Evolutionary conservation across 352 stramenopile genomes (phyloP).

Genomic region (Phytophthora tubulina): DNA sequence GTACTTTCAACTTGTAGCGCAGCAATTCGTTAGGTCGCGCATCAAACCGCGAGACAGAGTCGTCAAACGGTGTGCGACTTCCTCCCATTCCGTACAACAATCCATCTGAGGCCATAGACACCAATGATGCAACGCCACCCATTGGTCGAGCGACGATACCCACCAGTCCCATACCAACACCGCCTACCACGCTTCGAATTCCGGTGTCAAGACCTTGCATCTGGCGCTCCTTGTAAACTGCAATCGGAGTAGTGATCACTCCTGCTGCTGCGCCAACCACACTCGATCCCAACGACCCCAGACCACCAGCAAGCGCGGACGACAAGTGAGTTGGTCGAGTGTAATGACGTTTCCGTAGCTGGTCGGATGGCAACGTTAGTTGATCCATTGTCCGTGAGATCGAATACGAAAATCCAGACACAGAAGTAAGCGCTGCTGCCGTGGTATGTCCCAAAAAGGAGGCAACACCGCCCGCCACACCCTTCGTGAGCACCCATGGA

Average conservation of each 20-base stretch:
- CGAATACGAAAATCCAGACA: constrained; percentile 86
- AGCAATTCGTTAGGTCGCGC: constrained; percentile 73
- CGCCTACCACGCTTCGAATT: constrained; percentile 71
- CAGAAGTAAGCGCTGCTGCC: constrained; percentile 70
- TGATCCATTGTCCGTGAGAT: constrained; percentile 87
- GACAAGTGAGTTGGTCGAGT: constrained; percentile 70
- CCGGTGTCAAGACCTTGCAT: constrained; percentile 68
- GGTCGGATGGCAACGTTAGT: constrained; percentile 69
- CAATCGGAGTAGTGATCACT: constrained; percentile 80
- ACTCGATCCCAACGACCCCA: constrained; percentile 78
- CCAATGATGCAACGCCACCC: constrained; percentile 78
- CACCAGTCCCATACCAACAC: constrained; percentile 82
- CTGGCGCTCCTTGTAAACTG: constrained; percentile 75
- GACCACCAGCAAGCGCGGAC: constrained; percentile 66
- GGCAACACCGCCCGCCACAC: constrained; percentile 68
- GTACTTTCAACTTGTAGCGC: constrained; percentile 83
- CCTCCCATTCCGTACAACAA: constrained; percentile 70
- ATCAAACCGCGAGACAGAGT: constrained; percentile 48
- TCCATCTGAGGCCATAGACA: constrained; percentile 82
- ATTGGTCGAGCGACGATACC: constrained; percentile 83
- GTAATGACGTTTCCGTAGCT: constrained; percentile 73
- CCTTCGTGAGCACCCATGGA: constrained; percentile 80
- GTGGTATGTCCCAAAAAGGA: constrained; percentile 82
- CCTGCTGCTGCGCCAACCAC: constrained; percentile 81
- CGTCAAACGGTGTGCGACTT: constrained; percentile 47